A percentile compares a stretch with the other conserved stretches of the same genome.
Evolutionary conservation across 306 rosid species (phyloP).

Genomic region (Vigna mungo): DNA sequence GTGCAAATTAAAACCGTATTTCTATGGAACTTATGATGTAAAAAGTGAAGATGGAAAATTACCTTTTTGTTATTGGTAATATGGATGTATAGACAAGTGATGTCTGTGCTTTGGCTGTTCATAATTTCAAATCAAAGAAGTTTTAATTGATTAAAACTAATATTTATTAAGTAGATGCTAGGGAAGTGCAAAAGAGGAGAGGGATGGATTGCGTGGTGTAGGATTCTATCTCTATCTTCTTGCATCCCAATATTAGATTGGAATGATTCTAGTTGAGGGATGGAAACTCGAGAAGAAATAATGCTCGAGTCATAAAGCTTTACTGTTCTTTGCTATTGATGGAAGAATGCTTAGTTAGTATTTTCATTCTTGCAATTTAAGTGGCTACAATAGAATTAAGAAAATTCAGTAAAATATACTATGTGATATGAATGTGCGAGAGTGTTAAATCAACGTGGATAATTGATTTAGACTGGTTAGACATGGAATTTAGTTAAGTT

Average conservation of each 20-base stretch:
- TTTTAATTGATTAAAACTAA: not conserved
- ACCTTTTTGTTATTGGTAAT: not conserved
- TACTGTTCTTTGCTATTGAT: not conserved
- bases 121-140: conserved; percentile 3
- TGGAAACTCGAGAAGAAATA: not conserved
- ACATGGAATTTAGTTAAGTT: conserved; percentile 9
- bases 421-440: not conserved
- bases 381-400: conserved; percentile 5
- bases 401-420: conserved; percentile 14
- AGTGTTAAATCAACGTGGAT: not conserved
- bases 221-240: not conserved
- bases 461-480: not conserved
- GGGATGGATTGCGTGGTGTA: conserved; percentile 2
- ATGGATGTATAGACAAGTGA: conserved; percentile 1
- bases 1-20: not conserved
- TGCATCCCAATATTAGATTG: not conserved
- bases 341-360: not conserved
- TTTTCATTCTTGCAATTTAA: not conserved
- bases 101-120: not conserved
- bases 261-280: conserved; percentile 5
- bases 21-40: not conserved
- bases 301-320: conserved; percentile 8
- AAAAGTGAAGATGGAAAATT: not conserved
- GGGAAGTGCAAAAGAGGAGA: not conserved
- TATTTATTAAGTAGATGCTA: not conserved